phyloP scores from a whole-genome alignment of 73 alveolate genomes.

The Uronychia setigera region DNA sequence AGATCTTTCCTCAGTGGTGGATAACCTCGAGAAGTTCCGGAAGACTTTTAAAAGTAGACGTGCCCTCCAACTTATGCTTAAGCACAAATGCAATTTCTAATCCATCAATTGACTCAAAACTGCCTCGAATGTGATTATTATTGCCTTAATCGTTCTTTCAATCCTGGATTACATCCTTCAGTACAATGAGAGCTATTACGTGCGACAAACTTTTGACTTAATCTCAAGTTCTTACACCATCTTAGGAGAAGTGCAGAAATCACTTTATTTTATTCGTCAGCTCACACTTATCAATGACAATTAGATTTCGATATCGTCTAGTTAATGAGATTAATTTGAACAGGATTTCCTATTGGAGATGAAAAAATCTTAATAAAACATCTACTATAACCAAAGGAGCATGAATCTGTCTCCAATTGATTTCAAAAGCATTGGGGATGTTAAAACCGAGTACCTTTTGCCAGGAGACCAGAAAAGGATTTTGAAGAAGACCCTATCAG shows the following conservation, averaged over 20 bases:
- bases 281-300: background rate
- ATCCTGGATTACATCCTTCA: background rate
- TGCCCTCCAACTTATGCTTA: background rate
- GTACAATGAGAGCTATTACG: background rate
- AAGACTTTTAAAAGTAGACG: background rate
- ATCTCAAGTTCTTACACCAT: background rate
- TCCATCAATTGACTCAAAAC: background rate
- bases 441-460: background rate
- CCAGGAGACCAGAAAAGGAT: background rate
- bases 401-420: background rate
- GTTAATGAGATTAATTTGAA: background rate
- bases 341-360: background rate
- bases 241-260: background rate
- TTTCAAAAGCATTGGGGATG: background rate
- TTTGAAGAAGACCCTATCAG: background rate
- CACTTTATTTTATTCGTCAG: background rate
- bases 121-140: background rate
- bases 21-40: background rate
- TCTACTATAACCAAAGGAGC: background rate
- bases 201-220: too few species aligned
- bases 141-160: background rate
- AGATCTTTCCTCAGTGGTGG: background rate
- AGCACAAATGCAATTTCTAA: background rate
- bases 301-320: background rate
- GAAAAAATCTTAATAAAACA: background rate